phyloP scores from a whole-genome alignment of 2,329 filamentous ascomycete species.

The Talaromyces sp. region DNA sequence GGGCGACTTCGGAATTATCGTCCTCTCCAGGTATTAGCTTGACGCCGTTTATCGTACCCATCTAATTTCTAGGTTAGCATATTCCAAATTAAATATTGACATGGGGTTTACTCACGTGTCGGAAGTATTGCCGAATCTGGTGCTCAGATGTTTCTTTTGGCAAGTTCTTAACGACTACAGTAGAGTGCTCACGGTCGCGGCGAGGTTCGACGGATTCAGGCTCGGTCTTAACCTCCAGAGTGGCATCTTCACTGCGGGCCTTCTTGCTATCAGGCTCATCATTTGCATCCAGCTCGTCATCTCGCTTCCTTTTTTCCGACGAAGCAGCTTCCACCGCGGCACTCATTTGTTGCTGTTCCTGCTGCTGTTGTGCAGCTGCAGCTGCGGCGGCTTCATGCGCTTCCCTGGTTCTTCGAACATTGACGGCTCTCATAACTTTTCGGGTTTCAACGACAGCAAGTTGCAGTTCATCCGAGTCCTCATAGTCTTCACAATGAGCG shows the following conservation, averaged over 20 bases:
- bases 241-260: conserved; percentile 53
- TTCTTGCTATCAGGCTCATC: conserved; percentile 70
- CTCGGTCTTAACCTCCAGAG: conserved; percentile 36
- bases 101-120: conserved; percentile 58
- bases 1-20: conserved; percentile 65
- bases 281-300: conserved; percentile 55
- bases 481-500: conserved; percentile 79
- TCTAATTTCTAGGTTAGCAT: conserved; percentile 41
- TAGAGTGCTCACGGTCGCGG: conserved; percentile 88
- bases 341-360: conserved; percentile 30
- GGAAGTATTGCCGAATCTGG: conserved; percentile 85
- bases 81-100: not conserved
- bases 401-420: conserved; percentile 67
- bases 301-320: conserved; percentile 70
- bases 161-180: conserved; percentile 77
- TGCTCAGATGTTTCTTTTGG: conserved; percentile 70
- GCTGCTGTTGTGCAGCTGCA: not conserved
- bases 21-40: conserved; percentile 67
- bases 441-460: conserved; percentile 73
- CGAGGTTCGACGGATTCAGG: conserved; percentile 53
- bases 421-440: conserved; percentile 66
- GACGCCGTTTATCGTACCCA: conserved; percentile 79
- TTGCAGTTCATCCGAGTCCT: conserved; percentile 74
- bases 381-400: conserved; percentile 58
- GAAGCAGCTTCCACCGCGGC: conserved; percentile 23